phyloP scores from a whole-genome alignment of 106 monocot genomes.

The Iris macrosiphon region DNA sequence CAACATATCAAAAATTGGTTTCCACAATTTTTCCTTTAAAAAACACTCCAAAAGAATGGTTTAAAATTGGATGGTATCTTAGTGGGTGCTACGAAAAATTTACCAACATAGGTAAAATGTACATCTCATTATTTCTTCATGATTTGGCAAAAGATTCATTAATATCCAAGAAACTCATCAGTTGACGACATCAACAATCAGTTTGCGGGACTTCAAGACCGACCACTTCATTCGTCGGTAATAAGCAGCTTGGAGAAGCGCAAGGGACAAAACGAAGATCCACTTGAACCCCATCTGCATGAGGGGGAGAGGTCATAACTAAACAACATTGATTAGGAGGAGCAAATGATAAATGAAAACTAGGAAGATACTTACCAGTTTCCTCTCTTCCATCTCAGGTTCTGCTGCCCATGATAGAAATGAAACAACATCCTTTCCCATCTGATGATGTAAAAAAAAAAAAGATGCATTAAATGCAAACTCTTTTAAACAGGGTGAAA shows the following conservation, averaged over 20 bases:
- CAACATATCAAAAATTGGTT: no score
- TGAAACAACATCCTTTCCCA: constrained; percentile 92
- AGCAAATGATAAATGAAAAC: background rate
- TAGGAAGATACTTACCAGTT: constrained; percentile 40
- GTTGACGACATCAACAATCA: constrained; percentile 68
- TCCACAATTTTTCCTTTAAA: no score
- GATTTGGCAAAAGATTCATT: no score
- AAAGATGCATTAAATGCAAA: no score
- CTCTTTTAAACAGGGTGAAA: no score
- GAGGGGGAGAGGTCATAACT: background rate
- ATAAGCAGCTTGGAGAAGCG: constrained; percentile 86
- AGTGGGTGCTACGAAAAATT: no score
- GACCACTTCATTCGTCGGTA: constrained; percentile 79
- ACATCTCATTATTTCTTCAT: no score
- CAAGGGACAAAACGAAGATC: constrained; percentile 79
- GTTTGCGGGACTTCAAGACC: constrained; percentile 63
- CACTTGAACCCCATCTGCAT: constrained; percentile 91
- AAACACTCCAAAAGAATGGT: no score
- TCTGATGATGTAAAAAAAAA: constrained; percentile 21
- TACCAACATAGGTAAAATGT: no score
- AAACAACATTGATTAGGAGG: background rate
- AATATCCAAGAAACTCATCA: constrained; percentile 20
- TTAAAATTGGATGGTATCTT: no score
- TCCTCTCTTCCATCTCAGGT: constrained; percentile 94
- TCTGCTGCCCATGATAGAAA: constrained; percentile 95